Conservation (phyloP, 352 stramenopile species). For the Pilasporangium apinafurcum region DNA sequence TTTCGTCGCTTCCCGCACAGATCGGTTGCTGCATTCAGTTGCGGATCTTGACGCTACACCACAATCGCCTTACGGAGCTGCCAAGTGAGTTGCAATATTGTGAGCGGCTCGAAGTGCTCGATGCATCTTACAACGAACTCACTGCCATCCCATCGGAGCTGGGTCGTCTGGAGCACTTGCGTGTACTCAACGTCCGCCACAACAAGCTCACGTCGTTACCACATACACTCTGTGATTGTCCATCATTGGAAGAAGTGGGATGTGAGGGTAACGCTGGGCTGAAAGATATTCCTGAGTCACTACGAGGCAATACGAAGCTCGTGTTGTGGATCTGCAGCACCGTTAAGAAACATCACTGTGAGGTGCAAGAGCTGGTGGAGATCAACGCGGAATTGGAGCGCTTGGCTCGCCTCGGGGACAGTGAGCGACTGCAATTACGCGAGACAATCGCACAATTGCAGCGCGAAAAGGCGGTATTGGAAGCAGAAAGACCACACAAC, state of each 20-base stretch:
- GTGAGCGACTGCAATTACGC: constrained; percentile 63
- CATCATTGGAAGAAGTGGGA: constrained; percentile 33
- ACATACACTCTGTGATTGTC: constrained; percentile 69
- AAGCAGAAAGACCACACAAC: constrained; percentile 55
- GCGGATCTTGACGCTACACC: constrained; percentile 54
- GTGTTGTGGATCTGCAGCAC: constrained; percentile 77
- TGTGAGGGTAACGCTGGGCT: constrained; percentile 60
- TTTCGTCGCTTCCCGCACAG: constrained; percentile 39
- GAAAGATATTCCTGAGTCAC: constrained; percentile 51
- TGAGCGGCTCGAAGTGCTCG: constrained; percentile 57
- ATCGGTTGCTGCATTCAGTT: constrained; percentile 58
- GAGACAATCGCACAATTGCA: constrained; percentile 58
- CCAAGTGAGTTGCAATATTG: constrained; percentile 62
- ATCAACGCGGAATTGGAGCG: constrained; percentile 74
- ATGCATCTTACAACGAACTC: constrained; percentile 65
- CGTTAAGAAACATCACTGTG: constrained; percentile 55
- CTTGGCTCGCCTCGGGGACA: constrained; percentile 61
- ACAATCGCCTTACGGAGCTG: constrained; percentile 61
- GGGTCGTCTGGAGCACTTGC: constrained; percentile 39
- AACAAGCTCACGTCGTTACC: constrained; percentile 68
- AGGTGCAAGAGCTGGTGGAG: constrained; percentile 62
- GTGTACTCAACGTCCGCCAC: constrained; percentile 56
- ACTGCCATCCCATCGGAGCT: constrained; percentile 42
- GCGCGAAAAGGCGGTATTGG: constrained; percentile 47
- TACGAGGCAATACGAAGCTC: constrained; percentile 63